Evolutionary conservation across 768 basidiomycete genomes (phyloP).

Genomic region (Mycena polygramma): DNA sequence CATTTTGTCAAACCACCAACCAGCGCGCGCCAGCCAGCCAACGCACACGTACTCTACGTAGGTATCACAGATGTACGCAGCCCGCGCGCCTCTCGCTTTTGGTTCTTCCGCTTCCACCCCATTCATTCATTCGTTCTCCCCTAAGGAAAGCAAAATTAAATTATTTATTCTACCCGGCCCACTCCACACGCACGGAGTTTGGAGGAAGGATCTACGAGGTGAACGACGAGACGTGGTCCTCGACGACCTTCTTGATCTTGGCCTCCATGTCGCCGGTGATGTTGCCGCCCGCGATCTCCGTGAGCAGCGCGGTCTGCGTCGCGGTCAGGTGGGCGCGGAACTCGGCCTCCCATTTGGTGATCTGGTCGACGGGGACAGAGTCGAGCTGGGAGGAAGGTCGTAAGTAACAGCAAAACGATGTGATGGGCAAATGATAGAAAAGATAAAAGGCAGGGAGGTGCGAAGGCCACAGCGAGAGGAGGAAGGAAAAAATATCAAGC

Average conservation of each 20-base stretch:
- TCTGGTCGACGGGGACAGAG: constrained; percentile 94
- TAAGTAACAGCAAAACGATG: neutral
- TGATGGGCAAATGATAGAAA: too few relatives aligned
- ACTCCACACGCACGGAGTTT: constrained; percentile 42
- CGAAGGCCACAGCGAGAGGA: too few relatives aligned
- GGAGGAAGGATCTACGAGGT: constrained; percentile 51
- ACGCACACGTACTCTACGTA: constrained; percentile 31
- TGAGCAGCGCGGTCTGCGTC: constrained; percentile 80
- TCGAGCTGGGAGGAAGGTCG: constrained; percentile 73
- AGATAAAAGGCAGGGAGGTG: too few relatives aligned
- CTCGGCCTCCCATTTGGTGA: constrained; percentile 92
- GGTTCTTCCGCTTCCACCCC: constrained; percentile 17
- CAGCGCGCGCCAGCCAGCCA: constrained; percentile 9
- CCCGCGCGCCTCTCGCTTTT: neutral
- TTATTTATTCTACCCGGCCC: neutral
- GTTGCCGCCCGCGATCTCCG: constrained; percentile 85
- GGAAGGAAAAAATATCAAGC: too few relatives aligned
- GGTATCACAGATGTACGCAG: constrained; percentile 1
- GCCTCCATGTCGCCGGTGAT: constrained; percentile 93
- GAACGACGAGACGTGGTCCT: constrained; percentile 89
- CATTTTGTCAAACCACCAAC: constrained; percentile 28
- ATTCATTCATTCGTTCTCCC: neutral
- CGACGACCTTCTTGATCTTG: constrained; percentile 95
- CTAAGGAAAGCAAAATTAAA: constrained; percentile 10
- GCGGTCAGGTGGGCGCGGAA: constrained; percentile 90